Conservation (phyloP, 2,329 filamentous ascomycete species). For the Harringtonia aguacate region DNA sequence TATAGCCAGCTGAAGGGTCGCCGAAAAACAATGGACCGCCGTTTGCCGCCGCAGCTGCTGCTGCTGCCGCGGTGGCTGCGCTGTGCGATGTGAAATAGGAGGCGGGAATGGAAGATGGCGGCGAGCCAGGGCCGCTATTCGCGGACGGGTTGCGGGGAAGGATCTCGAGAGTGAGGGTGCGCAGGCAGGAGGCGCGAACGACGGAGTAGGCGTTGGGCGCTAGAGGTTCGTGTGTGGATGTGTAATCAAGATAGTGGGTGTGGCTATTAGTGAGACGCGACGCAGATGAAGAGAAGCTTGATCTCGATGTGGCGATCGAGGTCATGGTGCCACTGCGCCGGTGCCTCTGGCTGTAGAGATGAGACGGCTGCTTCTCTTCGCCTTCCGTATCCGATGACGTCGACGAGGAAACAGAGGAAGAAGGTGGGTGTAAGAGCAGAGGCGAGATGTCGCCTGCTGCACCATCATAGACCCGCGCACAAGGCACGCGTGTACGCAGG, state of each 20-base stretch:
- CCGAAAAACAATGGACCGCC: slow-evolving; percentile 61
- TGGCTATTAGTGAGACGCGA: slow-evolving; percentile 30
- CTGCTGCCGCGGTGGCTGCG: slow-evolving; percentile 38
- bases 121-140: slow-evolving; percentile 30
- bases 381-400: slow-evolving; percentile 38
- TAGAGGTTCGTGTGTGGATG: slow-evolving; percentile 55
- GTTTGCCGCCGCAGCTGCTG: slow-evolving; percentile 32
- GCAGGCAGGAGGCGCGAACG: slow-evolving; percentile 54
- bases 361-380: slow-evolving; percentile 29
- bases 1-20: slow-evolving; percentile 54
- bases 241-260: slow-evolving; percentile 57
- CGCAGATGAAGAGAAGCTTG: slow-evolving; percentile 38
- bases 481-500: slow-evolving; percentile 49
- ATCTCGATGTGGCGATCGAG: slow-evolving; percentile 38
- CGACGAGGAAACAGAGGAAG: slow-evolving; percentile 23
- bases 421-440: slow-evolving; percentile 38
- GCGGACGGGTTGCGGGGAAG: slow-evolving; percentile 43
- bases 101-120: slow-evolving; percentile 35
- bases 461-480: slow-evolving; percentile 42
- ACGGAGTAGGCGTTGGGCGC: slow-evolving; percentile 54
- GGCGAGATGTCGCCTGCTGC: slow-evolving; percentile 33
- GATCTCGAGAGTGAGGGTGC: slow-evolving; percentile 56
- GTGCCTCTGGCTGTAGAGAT: slow-evolving; percentile 8
- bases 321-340: slow-evolving; percentile 29
- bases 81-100: slow-evolving; percentile 22